Percentiles rank a stretch among this genome's conserved stretches.
Evolutionary conservation across 1,284 basidiomycete species (phyloP).

Genomic region (Ganoderma leucocontextum): DNA sequence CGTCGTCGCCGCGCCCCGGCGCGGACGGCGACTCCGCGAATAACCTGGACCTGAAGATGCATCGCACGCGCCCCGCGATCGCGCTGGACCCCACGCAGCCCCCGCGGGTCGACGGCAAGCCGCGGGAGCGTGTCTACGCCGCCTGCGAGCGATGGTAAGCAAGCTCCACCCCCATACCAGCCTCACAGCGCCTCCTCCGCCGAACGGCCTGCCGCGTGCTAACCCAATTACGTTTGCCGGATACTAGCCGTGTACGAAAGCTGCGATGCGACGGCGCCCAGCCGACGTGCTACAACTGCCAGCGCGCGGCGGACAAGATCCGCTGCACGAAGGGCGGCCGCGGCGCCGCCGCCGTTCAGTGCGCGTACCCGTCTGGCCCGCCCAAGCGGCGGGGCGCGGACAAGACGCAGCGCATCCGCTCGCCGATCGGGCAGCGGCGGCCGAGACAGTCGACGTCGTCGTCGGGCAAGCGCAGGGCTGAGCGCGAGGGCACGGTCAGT

Average conservation of each 20-base stretch:
- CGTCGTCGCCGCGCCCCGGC: not conserved
- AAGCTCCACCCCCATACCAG: constrained; percentile 6
- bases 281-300: constrained; percentile 38
- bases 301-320: constrained; percentile 22
- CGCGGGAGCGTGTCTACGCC: constrained; percentile 7
- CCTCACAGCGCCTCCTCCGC: not conserved
- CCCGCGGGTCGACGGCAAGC: constrained; percentile 9
- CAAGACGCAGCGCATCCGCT: constrained; percentile 30
- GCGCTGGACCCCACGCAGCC: constrained; percentile 11
- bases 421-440: constrained; percentile 26
- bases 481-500: not conserved
- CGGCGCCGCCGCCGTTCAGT: constrained; percentile 16
- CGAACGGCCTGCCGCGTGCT: not conserved
- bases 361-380: constrained; percentile 22
- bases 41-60: not conserved
- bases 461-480: constrained; percentile 3
- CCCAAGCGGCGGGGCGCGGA: constrained; percentile 33
- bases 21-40: not conserved
- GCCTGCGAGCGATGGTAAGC: constrained; percentile 8
- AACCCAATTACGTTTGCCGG: not conserved
- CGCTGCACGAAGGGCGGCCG: not conserved
- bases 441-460: constrained; percentile 15
- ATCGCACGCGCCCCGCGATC: constrained; percentile 1
- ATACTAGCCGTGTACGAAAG: constrained; percentile 33
- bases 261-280: constrained; percentile 40